Conservation (phyloP, 805 yeast genomes). For the Alloascoidea hylecoeti region DNA sequence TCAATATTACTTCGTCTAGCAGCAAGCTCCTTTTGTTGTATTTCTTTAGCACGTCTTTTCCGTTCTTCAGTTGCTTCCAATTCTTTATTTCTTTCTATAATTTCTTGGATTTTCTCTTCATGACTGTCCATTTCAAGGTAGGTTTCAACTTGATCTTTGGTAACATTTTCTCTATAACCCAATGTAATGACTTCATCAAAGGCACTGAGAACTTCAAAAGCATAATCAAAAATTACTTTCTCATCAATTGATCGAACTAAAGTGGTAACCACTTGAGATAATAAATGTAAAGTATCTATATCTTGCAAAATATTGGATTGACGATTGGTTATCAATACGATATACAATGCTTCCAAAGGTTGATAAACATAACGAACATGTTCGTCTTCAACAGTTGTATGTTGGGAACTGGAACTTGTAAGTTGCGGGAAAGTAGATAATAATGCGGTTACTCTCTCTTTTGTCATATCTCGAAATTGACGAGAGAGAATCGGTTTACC, state of each 20-base stretch:
- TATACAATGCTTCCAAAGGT: constrained; percentile 87
- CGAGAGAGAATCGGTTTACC: constrained; percentile 89
- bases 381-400: constrained; percentile 89
- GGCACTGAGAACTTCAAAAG: constrained; percentile 82
- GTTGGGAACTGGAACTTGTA: constrained; percentile 58
- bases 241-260: constrained; percentile 64
- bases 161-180: constrained; percentile 83
- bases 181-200: constrained; percentile 86
- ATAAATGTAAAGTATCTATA: constrained; percentile 78
- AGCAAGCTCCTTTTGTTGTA: constrained; percentile 38
- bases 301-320: constrained; percentile 90
- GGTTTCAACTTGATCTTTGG: constrained; percentile 69
- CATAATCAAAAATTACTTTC: constrained; percentile 65
- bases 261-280: constrained; percentile 69
- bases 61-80: constrained; percentile 95
- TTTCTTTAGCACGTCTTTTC: constrained; percentile 86
- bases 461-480: constrained; percentile 75
- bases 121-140: constrained; percentile 96
- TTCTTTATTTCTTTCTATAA: constrained; percentile 93
- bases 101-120: constrained; percentile 96
- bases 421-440: constrained; percentile 77
- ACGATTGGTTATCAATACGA: constrained; percentile 81
- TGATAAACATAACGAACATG: constrained; percentile 88
- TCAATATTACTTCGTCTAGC: constrained; percentile 11
- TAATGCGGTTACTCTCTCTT: constrained; percentile 75